Evolutionary conservation across 116 monocot species (phyloP).

Genomic region (Iris pallida): DNA sequence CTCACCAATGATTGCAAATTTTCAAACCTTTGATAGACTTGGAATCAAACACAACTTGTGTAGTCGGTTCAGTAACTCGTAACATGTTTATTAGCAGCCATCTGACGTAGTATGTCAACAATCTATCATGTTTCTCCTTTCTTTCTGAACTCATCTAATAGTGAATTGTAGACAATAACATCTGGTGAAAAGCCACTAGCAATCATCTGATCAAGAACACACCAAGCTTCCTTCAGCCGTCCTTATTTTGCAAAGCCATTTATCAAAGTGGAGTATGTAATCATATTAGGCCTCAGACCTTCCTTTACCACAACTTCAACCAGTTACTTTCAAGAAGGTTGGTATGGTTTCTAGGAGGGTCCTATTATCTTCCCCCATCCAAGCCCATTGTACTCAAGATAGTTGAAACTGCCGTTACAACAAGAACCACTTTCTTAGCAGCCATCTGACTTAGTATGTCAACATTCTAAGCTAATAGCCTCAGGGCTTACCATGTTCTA

Average conservation of each 20-base stretch:
- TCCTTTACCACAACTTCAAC: conserved; percentile 45
- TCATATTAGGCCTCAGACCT: conserved; percentile 41
- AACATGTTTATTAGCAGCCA: conserved; percentile 43
- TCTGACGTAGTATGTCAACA: conserved; percentile 48
- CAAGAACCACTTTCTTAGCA: too few relatives aligned
- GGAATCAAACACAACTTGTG: conserved; percentile 15
- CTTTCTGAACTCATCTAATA: conserved; percentile 47
- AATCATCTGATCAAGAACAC: conserved; percentile 55
- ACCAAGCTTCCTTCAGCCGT: conserved; percentile 50
- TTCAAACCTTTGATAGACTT: too few relatives aligned
- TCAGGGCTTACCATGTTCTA: too few relatives aligned
- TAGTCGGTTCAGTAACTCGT: conserved; percentile 26
- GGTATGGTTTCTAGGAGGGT: too few relatives aligned
- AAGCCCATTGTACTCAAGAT: too few relatives aligned
- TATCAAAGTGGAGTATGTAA: conserved; percentile 66
- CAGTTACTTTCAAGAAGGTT: too few relatives aligned
- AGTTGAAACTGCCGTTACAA: too few relatives aligned
- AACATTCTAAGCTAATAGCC: too few relatives aligned
- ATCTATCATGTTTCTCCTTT: conserved; percentile 40
- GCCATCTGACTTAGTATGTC: too few relatives aligned
- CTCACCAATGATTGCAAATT: too few relatives aligned
- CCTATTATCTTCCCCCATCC: too few relatives aligned
- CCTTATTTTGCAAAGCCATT: conserved; percentile 48
- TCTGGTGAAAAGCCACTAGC: conserved; percentile 52
- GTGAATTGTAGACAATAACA: conserved; percentile 53